phyloP scores from a whole-genome alignment of 1,284 basidiomycete species.

The Heliocybe sulcata region DNA sequence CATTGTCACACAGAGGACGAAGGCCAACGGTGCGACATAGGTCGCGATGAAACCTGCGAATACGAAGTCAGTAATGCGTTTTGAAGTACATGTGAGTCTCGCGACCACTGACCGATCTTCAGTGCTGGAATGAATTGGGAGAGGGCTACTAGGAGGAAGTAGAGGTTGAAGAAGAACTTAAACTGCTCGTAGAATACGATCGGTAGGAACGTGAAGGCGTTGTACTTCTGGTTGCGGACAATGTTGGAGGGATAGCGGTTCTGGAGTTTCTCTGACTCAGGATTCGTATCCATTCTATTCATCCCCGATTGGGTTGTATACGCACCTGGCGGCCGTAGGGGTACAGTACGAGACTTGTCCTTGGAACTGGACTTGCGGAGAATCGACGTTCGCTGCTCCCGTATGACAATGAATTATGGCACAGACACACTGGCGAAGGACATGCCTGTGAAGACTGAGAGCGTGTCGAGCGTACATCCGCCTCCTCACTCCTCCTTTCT shows the following conservation, averaged over 20 bases:
- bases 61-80: neutral
- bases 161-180: conserved; percentile 99
- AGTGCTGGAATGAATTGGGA: conserved; percentile 95
- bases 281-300: neutral
- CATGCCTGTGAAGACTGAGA: conserved; percentile 17
- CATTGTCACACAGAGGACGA: conserved; percentile 93
- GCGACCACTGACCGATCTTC: conserved; percentile 71
- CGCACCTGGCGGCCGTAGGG: conserved; percentile 69
- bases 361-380: conserved; percentile 28
- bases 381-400: conserved; percentile 24
- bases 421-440: conserved; percentile 5
- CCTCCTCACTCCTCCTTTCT: conserved; percentile 23
- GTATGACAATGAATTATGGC: neutral
- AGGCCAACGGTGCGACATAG: conserved; percentile 93
- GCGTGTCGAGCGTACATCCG: conserved; percentile 15
- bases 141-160: conserved; percentile 94
- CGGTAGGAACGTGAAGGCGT: conserved; percentile 88
- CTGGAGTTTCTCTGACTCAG: conserved; percentile 54
- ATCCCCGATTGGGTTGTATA: neutral
- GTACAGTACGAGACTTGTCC: conserved; percentile 72
- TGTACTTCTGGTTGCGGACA: conserved; percentile 98
- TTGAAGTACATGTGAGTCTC: conserved; percentile 4
- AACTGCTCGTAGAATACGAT: conserved; percentile 99
- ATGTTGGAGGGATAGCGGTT: conserved; percentile 75
- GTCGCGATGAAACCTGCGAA: conserved; percentile 85